phyloP scores from a whole-genome alignment of 2,329 filamentous ascomycete species.

The Neonectria faginata region DNA sequence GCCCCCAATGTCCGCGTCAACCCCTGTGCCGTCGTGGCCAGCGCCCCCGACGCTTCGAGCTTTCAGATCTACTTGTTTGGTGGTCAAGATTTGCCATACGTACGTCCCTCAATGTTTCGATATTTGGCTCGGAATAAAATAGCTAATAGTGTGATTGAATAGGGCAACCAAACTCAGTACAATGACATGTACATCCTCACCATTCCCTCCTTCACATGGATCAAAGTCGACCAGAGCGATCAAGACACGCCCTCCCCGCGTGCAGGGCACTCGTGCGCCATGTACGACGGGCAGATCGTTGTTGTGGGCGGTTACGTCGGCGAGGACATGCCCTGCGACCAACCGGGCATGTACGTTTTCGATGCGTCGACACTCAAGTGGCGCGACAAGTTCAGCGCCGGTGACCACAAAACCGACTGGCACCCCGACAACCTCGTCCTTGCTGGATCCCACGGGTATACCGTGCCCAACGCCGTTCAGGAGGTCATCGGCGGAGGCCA shows the following conservation, averaged over 20 bases:
- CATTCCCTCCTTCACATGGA: conserved; percentile 73
- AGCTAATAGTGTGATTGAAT: conserved; percentile 19
- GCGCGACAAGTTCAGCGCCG: conserved; percentile 70
- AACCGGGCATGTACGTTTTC: conserved; percentile 76
- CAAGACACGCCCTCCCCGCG: conserved; percentile 65
- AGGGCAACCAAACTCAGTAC: conserved; percentile 67
- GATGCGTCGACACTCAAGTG: conserved; percentile 72
- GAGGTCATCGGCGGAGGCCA: conserved; percentile 63
- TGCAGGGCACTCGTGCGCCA: conserved; percentile 66
- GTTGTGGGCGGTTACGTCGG: conserved; percentile 72
- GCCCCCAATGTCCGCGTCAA: conserved; percentile 65
- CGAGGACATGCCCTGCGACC: conserved; percentile 63
- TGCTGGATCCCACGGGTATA: conserved; percentile 62
- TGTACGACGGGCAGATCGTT: conserved; percentile 70
- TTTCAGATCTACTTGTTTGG: conserved; percentile 85
- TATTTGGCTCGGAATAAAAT: not conserved
- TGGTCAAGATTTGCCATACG: conserved; percentile 78
- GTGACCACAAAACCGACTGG: conserved; percentile 67
- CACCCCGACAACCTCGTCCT: conserved; percentile 61
- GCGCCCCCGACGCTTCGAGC: conserved; percentile 76
- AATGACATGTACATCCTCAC: conserved; percentile 73
- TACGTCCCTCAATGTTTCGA: conserved; percentile 43
- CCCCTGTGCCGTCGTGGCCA: conserved; percentile 72
- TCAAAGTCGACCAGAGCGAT: conserved; percentile 63
- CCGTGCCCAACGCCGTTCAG: conserved; percentile 64